Base-by-base conservation (phyloP, 768 basidiomycete genomes). In the Psilocybe tampanensis region DNA sequence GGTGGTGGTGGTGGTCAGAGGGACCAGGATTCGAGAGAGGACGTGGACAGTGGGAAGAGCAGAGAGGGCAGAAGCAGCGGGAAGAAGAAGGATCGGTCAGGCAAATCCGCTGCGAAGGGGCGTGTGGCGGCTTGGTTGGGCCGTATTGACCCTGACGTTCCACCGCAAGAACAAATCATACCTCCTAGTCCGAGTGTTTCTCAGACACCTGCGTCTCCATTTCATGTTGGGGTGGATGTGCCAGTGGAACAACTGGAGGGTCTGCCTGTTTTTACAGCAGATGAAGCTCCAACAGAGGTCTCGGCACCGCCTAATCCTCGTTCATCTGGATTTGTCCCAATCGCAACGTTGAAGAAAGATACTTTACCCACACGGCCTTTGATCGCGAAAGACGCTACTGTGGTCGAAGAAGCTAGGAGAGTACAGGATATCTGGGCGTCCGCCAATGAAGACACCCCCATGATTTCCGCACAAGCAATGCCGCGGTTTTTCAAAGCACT, bases 81-180 rank as follows among this genome's bases (percentile, higher is more conserved):
- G 18, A 68, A 64, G 55, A 68, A 66, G 57, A 69, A 65, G 56
- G 66, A 68, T 59, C 61, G 54, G 9, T 68, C 64, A 21, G 66
- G 60, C 53, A 71, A 70, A 44, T 70, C 71, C 9, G 70, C 83
- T 52, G 84, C 85, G 9, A 88, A 88, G 58, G 89, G 89, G 7
- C 75, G 88, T 21, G 85, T 93, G n/a, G 79, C 90, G 8, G 89
- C 86, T 8, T 93, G 90, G 90, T 63, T 93, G 57, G 90, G 86
- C 24, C 78, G 73, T 8, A 84, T 92, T 47, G 86, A 86, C 50
- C 76, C 81, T 3, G 81, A 80, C 41, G 75, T 72, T 3, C 83
- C 85, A 1, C 83, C 82, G 6, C 80, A 80, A 49, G 71, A 79
- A 54, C 80, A 86, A 32, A 68, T 74, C 22, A 72, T 76, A 39